Base-by-base conservation (phyloP, 2,329 filamentous ascomycete species). In the Alternaria sp. region DNA sequence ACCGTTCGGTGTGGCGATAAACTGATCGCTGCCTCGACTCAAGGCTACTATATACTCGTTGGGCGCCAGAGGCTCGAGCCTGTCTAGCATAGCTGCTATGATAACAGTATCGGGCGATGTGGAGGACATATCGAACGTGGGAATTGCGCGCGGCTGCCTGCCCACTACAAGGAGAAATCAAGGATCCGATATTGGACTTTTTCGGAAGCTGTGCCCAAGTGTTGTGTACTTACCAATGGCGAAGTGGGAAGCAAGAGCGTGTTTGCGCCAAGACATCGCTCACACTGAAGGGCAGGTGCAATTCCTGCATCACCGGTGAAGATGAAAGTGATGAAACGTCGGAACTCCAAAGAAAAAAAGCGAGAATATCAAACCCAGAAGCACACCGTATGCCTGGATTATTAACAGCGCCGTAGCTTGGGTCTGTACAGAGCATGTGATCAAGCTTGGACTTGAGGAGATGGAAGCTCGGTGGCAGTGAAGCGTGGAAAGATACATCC, bases 21-120 rank as follows among this genome's bases (percentile, higher is more conserved):
- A 73, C 30, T 71, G 67, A 43, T 61, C 54, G 36, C 61, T 62
- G 3, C 56, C 56, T 8, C 66, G 67, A 8, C 74, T 68, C 39
- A 74, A 70, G 1, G 70, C 71, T 43, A 72, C 54, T 30, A 73
- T 64, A 34, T 77, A 76, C 12, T 69, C 22, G 20, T 75, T 66
- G 6, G 56, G 28, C n/a, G 44, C 39, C 22, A 69, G 64, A 3
- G 55, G 57, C 18, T 71, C 61, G 6, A 73, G 65, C 5, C 28
- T 57, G 34, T 44, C 30, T 4, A 73, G 64, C 5, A 54, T 61
- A n/a, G 41, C 46, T 14, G 64, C 46, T 5, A 64, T 47, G 30
- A 56, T 34, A 22, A 46, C 18, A 2, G 43, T 24, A 22, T 59
- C 46, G 22, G 26, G 36, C 51, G 28, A 34, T 43, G 6, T 12